Evolutionary conservation across 2,329 filamentous ascomycete genomes (phyloP), one percentile per base, ranked within the genome.

Genomic region (Penicillium sp.): DNA sequence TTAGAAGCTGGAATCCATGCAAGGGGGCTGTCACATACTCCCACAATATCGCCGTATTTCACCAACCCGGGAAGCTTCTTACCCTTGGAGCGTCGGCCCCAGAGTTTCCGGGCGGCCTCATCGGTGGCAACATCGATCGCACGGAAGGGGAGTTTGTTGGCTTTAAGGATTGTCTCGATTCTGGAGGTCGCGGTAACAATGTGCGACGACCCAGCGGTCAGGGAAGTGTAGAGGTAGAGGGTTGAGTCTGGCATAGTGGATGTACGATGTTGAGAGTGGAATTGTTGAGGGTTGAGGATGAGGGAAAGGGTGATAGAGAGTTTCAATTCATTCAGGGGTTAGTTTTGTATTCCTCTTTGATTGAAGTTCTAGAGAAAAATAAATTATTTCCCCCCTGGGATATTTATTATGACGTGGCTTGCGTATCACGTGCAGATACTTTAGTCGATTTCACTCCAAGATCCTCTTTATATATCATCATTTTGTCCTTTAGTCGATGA

Each of bases 151-250:
- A 99, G 88, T 65, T 89, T 89, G 80, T 97, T 97, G 61, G 91
- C 92, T 70, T 91, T 93, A 57, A 99, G 83, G 69, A 99, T 97
- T 12, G 92, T 97, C 77, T 99, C 93, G 64, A 99, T 86, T 45
- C 94, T 89, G 52, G 92, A 95, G 1, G 94, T 97, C 26, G 92
- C 94, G 38, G 94, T 97, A 69, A 97, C 87, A 73, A 97, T 96
- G 74, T 97, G 91, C 25, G 91, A 96, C 38, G 91, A 96, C 61
- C 94, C 94, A 56, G 94, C 90, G 19, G 94, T 97, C 53, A 99
- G 83, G 50, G 93, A 97, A 58, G 94, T 97, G 78, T 95, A 97
- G 67, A 99, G 88, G 79, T 94, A 99, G 60, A 99, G 86, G 28
- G 87, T 80, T 46, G 88, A 84, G 57, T 77, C 75, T 44, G 74